phyloP scores from a whole-genome alignment of 2,329 filamentous ascomycete species.

The Colletotrichum sp. region DNA sequence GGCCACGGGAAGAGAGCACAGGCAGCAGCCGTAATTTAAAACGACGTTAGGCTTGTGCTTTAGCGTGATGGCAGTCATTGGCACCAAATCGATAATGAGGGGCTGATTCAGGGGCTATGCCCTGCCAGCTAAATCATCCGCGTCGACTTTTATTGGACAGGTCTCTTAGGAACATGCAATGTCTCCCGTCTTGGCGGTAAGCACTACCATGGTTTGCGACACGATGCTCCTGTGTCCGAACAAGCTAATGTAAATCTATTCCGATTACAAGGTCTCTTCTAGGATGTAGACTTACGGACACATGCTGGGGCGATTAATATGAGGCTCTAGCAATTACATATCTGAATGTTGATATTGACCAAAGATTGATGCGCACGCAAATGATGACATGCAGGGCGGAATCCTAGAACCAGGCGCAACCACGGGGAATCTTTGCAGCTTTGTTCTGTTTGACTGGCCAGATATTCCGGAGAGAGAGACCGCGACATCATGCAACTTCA shows the following conservation, averaged over 20 bases:
- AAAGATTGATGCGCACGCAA: rapidly evolving
- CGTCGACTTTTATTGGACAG: neutral
- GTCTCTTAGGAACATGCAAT: neutral
- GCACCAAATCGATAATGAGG: neutral
- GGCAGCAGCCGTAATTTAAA: neutral
- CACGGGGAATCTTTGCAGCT: neutral
- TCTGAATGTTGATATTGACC: neutral
- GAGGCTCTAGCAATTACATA: rapidly evolving
- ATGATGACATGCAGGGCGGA: neutral
- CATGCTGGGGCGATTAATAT: neutral
- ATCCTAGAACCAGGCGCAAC: neutral
- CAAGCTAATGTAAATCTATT: neutral
- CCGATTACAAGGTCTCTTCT: neutral
- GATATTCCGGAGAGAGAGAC: neutral
- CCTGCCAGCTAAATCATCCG: neutral
- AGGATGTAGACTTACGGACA: rapidly evolving
- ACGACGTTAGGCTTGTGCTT: neutral
- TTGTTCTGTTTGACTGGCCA: neutral
- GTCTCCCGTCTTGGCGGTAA: neutral
- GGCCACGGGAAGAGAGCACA: neutral
- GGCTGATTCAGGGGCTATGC: neutral
- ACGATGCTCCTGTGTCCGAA: neutral
- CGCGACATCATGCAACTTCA: neutral
- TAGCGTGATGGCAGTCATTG: neutral
- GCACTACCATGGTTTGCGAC: neutral